Evolutionary conservation across 176 grass and related monocot species (phyloP).

Genomic region (Miscanthus lutarioriparius): DNA sequence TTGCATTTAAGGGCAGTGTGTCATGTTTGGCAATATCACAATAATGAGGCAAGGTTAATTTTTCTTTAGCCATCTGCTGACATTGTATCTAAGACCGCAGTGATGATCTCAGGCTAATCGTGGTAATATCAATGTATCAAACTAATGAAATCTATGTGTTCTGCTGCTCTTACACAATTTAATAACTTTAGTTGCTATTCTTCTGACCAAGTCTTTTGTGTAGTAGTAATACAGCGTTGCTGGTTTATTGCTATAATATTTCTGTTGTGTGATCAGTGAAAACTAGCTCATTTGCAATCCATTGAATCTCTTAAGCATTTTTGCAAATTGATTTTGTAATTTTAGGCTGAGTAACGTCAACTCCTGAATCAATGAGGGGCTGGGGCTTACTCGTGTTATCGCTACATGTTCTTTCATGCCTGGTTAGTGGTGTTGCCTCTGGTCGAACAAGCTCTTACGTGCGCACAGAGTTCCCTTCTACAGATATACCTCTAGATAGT

Average conservation of each 20-base stretch:
- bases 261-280: not conserved
- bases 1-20: not conserved
- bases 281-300: not conserved
- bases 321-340: not conserved
- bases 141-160: not conserved
- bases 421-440: slow-evolving; percentile 44
- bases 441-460: slow-evolving; percentile 75
- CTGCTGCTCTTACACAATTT: not conserved
- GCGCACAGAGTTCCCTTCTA: slow-evolving; percentile 67
- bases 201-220: not conserved
- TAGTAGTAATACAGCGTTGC: not conserved
- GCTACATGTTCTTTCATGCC: slow-evolving; percentile 44
- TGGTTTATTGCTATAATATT: not conserved
- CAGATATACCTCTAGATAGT: slow-evolving; percentile 78
- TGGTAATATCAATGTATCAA: not conserved
- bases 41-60: not conserved
- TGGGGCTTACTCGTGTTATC: slow-evolving; percentile 27
- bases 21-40: not conserved
- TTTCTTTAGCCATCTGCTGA: not conserved
- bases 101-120: not conserved
- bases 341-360: slow-evolving; percentile 29
- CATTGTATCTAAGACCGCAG: not conserved
- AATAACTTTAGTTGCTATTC: not conserved
- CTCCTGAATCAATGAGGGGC: slow-evolving; percentile 40
- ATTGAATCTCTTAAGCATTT: not conserved